Base-by-base conservation (phyloP, 2,329 filamentous ascomycete genomes). In the Sordariomycetes sp. region DNA sequence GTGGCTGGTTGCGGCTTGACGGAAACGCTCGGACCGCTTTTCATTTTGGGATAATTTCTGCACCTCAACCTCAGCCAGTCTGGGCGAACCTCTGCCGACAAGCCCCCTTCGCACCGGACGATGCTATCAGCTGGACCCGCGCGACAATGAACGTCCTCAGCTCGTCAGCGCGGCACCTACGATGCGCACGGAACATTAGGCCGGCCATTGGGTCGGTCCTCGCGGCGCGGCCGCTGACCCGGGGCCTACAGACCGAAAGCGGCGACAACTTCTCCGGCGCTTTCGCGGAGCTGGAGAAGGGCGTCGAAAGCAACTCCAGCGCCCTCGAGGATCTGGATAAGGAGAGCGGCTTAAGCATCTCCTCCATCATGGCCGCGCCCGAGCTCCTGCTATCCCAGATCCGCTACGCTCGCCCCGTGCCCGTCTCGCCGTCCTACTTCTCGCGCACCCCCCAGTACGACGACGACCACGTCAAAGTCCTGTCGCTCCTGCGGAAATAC, bases 401-500 rank as follows among this genome's bases (percentile, higher is more conserved):
- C 32, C 63, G 66, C 28, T 79, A 83, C 63, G 85, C 89, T 57
- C 89, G 94, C 63, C 77, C 95, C 24, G 76, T 97, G 40, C 94
- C 94, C 22, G 80, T 81, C 28, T 96, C 92, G 40, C 86, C 90
- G 2, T 94, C 93, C n/a, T 99, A 99, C 75, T 99, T 97, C 76
- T 92, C 90, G 57, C 87, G 87, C 57, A 87, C 87, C 61, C 88
- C 92, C 1, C 79, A 81, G 58, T 97, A 96, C 77, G 94, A 87
- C 72, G 94, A 99, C 73, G 82, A 89, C 66, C 83, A 88, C 65
- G 81, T 97, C 63, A 75, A 78, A 53, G 79, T 99, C 54, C 83
- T 90, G 65, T 78, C 81, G 12, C 79, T 97, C 25, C 74, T 88
- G 59, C 83, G 83, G 57, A 86, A 84, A 71, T 87, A 94, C 69